phyloP scores from a whole-genome alignment of 164 flowering plant species.

The grape (Vitis vinifera) region DNA sequence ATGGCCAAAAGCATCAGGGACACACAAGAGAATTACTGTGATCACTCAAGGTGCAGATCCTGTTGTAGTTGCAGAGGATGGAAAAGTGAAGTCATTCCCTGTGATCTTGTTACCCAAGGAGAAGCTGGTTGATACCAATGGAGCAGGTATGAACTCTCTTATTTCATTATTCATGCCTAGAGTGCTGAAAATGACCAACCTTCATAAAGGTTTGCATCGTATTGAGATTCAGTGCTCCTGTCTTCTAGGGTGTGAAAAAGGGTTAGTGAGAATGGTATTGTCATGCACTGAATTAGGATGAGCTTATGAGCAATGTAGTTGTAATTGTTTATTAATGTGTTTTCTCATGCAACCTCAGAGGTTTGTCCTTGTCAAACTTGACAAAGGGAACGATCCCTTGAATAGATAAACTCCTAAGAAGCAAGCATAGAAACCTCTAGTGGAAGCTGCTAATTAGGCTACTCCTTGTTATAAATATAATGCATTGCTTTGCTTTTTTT shows the following conservation, averaged over 20 bases:
- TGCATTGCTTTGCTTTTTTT: too few species aligned
- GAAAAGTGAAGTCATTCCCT: slow-evolving; percentile 75
- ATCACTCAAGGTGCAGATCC: slow-evolving; percentile 99
- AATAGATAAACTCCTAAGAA: too few species aligned
- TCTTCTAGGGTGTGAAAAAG: background rate
- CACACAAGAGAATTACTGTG: slow-evolving; percentile 81
- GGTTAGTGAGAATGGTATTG: too few species aligned
- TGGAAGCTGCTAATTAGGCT: too few species aligned
- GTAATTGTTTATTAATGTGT: background rate
- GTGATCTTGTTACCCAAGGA: slow-evolving; percentile 80
- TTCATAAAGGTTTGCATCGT: too few species aligned
- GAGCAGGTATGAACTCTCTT: slow-evolving; percentile 63
- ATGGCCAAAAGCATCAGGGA: slow-evolving; percentile 79
- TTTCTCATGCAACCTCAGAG: background rate
- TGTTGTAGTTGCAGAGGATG: slow-evolving; percentile 92
- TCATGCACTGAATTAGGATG: too few species aligned
- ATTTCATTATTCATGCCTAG: background rate
- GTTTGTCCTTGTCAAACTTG: background rate
- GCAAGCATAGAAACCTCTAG: too few species aligned
- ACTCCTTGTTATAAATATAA: too few species aligned
- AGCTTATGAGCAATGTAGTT: too few species aligned
- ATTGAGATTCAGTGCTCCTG: too few species aligned
- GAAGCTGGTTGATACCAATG: slow-evolving; percentile 94
- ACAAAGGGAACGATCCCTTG: too few species aligned
- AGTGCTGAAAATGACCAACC: too few species aligned